Base-by-base conservation (phyloP, 164 flowering plant genomes). In the Paratinospora sagittata region DNA sequence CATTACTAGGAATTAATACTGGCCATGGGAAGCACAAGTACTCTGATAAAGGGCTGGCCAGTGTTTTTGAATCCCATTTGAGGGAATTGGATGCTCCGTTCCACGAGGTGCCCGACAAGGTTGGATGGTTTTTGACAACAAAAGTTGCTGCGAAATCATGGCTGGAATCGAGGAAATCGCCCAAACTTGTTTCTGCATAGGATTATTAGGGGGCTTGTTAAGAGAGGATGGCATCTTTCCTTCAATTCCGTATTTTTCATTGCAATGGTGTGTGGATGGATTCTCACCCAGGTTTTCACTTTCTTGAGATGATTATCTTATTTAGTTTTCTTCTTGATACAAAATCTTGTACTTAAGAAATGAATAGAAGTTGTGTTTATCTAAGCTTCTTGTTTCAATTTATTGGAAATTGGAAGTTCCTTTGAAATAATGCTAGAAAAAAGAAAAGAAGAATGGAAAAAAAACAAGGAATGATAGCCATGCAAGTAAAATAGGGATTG, bases 41-140 rank as follows among this genome's bases (percentile, higher is more conserved):
- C 69, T 82, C 93, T 0, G 93, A 85, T 27, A 88, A 87, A 74
- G 89, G 89, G 10, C 70, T 94, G 62, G 96, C 93, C 0, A 77
- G 82, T 70, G 87, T 80, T 3, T 82, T 94, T 64, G 91, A 82
- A 75, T 81, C 91, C 12, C 93, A 86, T 79, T 74, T 92, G 82
- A 85, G 79, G 84, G 93, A 90, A 67, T 75, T 94, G 43, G 79
- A 88, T 80, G 88, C 97, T 30, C 98, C 98, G 11, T 94, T 94
- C 76, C 97, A 88, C 75, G 97, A 89, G 74, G 87, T 87, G 6
- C 86, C 91, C 11, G 95, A 86, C 37, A 81, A 84, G 78, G 82
- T 68, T 73, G 97, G 98, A 33, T 94, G 97, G 98, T 92, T 94
- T 80, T 79, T 89, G 79, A 90, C 96, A 0, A 90, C 97, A 27